Evolutionary conservation across 257 asterid genomes (phyloP), one percentile per base, ranked within the genome.

Genomic region (Ehretia macrophylla): DNA sequence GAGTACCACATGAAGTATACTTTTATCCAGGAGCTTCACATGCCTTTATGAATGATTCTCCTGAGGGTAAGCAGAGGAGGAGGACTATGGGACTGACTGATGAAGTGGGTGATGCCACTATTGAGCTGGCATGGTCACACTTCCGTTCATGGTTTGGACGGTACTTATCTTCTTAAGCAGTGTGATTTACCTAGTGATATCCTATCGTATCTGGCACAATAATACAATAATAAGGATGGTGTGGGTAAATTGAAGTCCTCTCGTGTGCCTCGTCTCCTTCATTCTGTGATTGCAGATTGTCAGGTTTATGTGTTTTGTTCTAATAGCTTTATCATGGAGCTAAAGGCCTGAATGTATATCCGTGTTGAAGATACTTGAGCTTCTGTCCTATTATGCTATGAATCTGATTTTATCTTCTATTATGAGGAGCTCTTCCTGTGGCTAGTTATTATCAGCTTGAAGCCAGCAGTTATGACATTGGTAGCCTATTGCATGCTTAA

Each of bases 11-110:
- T 17, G 99, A 93, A 73, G 95, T 93, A 14, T 64, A 81, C 78
- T 66, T 93, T 18, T 89, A 89, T 69, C 90, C 97, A 5, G 87
- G 95, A 45, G 14, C 77, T 5, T 79, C 72, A 10, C 99, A 93
- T 64, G 99, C 99, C 56, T 93, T 93, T 51, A 86, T 93, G 99
- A 93, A 93, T 79, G 71, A 17, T 39, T 93, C 99, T 5, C 77
- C 89, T 0, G 94, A 93, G 23, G 99, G 88, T 40, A 56, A 52
- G 32, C 70, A 83, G 73, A 81, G 99, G 70, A 78, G 97, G 66
- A 85, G 82, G 66, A 72, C 18, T 32, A 86, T 93, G 99, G 99
- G 99, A 56, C 11, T 86, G 75, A 55, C 70, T 32, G 97, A 89
- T 48, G 44, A 38, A 11, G 92, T 75, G 58, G 85, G 86, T 70